Conservation (phyloP, 169 alveolate genomes). For the Hepatocystis sp. region DNA sequence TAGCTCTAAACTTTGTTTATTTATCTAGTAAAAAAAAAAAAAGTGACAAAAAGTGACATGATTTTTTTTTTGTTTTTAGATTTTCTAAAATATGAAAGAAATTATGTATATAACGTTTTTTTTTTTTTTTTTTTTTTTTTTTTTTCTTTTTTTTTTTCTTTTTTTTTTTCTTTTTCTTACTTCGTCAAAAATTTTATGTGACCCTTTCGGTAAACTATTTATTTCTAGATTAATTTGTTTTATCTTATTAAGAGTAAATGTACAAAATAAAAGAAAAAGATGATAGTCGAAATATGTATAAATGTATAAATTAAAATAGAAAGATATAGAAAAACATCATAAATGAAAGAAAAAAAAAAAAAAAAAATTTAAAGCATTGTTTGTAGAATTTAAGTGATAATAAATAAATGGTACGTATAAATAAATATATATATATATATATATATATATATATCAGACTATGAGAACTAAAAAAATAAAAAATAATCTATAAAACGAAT, state of each 20-base stretch:
- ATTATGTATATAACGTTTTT: not conserved
- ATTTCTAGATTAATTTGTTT: slow-evolving; percentile 53
- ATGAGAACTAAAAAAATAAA: not conserved
- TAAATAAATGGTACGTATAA: not conserved
- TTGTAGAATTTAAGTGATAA: no score
- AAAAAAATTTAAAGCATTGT: no score
- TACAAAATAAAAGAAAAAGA: not conserved
- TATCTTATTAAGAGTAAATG: slow-evolving; percentile 16
- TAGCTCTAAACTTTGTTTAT: slow-evolving; percentile 34
- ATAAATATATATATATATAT: not conserved
- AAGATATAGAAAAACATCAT: no score
- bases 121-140: not conserved
- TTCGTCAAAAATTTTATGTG: slow-evolving; percentile 46
- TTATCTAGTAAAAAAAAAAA: slow-evolving; percentile 13
- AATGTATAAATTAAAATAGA: no score
- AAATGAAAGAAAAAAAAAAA: no score
- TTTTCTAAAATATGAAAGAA: not conserved
- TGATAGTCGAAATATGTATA: no score
- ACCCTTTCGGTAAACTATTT: slow-evolving; percentile 70
- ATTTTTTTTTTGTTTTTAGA: no score
- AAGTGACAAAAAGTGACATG: not conserved
- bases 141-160: slow-evolving; percentile 4
- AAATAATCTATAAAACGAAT: not conserved
- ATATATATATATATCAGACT: not conserved
- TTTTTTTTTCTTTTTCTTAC: not conserved